A percentile compares a stretch with the other conserved stretches of the same genome.
Conservation (phyloP, 1,284 basidiomycete species). For the Ceratobasidium papillatum region DNA sequence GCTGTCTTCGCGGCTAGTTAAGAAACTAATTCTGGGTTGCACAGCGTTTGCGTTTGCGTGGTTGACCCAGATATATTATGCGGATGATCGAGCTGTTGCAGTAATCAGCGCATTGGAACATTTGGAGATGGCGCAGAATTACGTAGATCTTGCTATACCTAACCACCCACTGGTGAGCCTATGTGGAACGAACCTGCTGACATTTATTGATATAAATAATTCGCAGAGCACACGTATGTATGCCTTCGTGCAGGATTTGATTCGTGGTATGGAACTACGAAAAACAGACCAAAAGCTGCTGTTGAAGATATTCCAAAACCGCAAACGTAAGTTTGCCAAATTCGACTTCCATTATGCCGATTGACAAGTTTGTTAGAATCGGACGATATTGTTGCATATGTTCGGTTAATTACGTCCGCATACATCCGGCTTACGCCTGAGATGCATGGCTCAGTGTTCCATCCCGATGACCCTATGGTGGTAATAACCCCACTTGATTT, state of each 20-base stretch:
- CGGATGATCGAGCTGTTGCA: slow-evolving; percentile 13
- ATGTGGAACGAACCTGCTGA: neutral
- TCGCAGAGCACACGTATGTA: slow-evolving; percentile 11
- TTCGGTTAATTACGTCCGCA: slow-evolving; percentile 32
- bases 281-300: neutral
- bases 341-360: neutral
- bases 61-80: slow-evolving; percentile 15
- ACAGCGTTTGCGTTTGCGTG: slow-evolving; percentile 36
- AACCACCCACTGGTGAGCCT: slow-evolving; percentile 7
- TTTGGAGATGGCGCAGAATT: slow-evolving; percentile 28
- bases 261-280: slow-evolving; percentile 27
- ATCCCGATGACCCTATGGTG: slow-evolving; percentile 8
- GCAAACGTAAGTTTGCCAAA: neutral
- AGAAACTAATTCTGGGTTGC: neutral
- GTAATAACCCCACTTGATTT: slow-evolving; percentile 15
- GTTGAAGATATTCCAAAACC: slow-evolving; percentile 19
- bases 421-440: slow-evolving; percentile 30
- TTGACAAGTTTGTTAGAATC: neutral
- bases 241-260: neutral
- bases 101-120: slow-evolving; percentile 23
- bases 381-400: slow-evolving; percentile 35
- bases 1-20: neutral
- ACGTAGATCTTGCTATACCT: neutral
- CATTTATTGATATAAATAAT: neutral
- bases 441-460: slow-evolving; percentile 31